Base-by-base conservation (phyloP, 345 rosid species). In the Gossypium arboreum region DNA sequence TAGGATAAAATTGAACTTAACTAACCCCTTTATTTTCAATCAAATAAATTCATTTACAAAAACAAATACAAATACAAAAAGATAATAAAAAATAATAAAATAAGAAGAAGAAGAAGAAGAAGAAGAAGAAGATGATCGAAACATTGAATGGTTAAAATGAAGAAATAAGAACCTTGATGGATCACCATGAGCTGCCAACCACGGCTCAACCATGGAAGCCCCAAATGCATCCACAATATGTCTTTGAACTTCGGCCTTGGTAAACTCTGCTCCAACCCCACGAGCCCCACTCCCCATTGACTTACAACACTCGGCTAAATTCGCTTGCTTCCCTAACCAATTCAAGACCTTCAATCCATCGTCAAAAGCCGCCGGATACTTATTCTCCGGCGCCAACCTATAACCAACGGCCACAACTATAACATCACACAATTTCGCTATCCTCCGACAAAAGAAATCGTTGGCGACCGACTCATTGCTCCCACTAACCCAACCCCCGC, bases 401-500 rank as follows among this genome's bases (percentile, higher is more conserved):
- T 92, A 94, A 22, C 98, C 98, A 0, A 94, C 97, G 0, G 95
- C 96, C 77, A 94, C 84, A 20, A 94, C 97, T 43, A 93, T 86
- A 72, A 87, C 93, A 44, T 95, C 99, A 72, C 94, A 93, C 64
- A 90, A 80, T 73, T 91, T 93, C 11, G 93, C 88, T 80, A 91
- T 89, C 82, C 97, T 80, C 78, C 90, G 80, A 67, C 98, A 95
- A 47, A 93, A 95, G 44, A 73, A 71, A 87, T 90, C 99, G 75
- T 93, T 95, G 4, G 94, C 93, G 71, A 86, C 94, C 15, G 98
- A 94, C 55, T 94, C 98, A 50, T 90, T 89, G 75, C 97, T 89
- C 70, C 98, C 97, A 64, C 97, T 91, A 45, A 95, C 96, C 97
- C 97, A 93, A 12, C 98, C 97, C 2, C 99, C 99, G 44, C 98